phyloP scores from a whole-genome alignment of 1,139 yeast genomes.

The Nematodospora anomalae region DNA sequence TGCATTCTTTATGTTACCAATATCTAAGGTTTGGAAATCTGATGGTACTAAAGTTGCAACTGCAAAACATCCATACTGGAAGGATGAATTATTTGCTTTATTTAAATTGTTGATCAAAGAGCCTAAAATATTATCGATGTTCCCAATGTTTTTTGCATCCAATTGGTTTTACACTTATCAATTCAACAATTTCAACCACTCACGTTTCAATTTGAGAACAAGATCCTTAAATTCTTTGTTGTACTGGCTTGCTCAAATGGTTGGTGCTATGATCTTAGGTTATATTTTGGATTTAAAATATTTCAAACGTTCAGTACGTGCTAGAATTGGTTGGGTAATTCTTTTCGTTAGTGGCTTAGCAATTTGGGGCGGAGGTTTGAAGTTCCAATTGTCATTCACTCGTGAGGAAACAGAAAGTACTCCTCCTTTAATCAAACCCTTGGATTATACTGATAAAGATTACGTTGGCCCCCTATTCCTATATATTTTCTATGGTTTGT shows the following conservation, averaged over 20 bases:
- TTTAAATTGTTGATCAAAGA: conserved; percentile 41
- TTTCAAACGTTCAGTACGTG: conserved; percentile 45
- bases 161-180: conserved; percentile 70
- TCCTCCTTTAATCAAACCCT: conserved; percentile 22
- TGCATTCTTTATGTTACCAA: conserved; percentile 51
- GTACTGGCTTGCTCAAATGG: conserved; percentile 62
- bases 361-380: conserved; percentile 65
- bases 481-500: conserved; percentile 59
- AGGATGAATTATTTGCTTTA: conserved; percentile 46
- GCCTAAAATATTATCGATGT: conserved; percentile 47
- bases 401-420: conserved; percentile 33
- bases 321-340: conserved; percentile 46
- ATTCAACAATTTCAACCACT: conserved; percentile 57
- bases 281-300: conserved; percentile 43
- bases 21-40: conserved; percentile 48
- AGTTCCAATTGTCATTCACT: conserved; percentile 48
- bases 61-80: conserved; percentile 48
- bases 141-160: conserved; percentile 63
- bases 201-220: conserved; percentile 57
- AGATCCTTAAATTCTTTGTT: conserved; percentile 60
- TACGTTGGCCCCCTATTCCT: conserved; percentile 63
- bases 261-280: conserved; percentile 56
- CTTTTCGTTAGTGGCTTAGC: conserved; percentile 45
- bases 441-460: conserved; percentile 46
- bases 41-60: conserved; percentile 53